A percentile compares a stretch with the other conserved stretches of the same genome.
These are phyloP conservation scores for Alternaria incomplexa DNA, from an alignment of 2,329 filamentous ascomycete genomes.

Conservation along the genomic window DNA sequence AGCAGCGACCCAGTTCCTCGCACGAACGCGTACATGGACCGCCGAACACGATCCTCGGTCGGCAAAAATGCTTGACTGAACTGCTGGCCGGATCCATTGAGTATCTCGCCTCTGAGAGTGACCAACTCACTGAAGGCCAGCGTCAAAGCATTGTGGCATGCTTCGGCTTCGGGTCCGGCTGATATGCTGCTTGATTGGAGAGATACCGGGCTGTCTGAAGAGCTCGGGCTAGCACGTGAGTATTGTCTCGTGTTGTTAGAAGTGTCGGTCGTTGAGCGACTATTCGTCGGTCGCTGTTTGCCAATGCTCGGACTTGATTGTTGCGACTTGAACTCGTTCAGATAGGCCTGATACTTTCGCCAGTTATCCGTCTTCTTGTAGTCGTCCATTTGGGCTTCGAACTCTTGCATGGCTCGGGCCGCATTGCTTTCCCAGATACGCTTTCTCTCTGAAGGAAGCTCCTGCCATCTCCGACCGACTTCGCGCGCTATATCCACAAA, in stretches of 20 bases:
- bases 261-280: conserved; percentile 29
- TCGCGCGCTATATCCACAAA: conserved; percentile 50
- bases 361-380: conserved; percentile 49
- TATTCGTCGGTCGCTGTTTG: conserved; percentile 26
- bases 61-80: conserved; percentile 40
- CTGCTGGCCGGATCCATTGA: conserved; percentile 26
- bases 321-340: conserved; percentile 43
- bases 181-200: conserved; percentile 29
- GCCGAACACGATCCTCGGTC: conserved; percentile 33
- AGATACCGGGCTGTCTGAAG: conserved; percentile 37
- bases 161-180: conserved; percentile 29
- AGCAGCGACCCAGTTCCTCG: conserved; percentile 45
- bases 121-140: conserved; percentile 45
- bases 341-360: conserved; percentile 45
- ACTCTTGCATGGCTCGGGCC: conserved; percentile 47
- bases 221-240: conserved; percentile 37
- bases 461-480: conserved; percentile 48
- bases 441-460: conserved; percentile 44
- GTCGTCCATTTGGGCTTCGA: conserved; percentile 48
- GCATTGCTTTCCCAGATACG: conserved; percentile 48
- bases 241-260: conserved; percentile 30
- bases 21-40: conserved; percentile 45
- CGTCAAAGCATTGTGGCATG: conserved; percentile 44
- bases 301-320: conserved; percentile 25
- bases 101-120: conserved; percentile 38